A percentile compares a stretch with the other conserved stretches of the same genome.
Evolutionary conservation across 345 rosid genomes (phyloP).

Genomic region (Psidium friedrichsthalianum): DNA sequence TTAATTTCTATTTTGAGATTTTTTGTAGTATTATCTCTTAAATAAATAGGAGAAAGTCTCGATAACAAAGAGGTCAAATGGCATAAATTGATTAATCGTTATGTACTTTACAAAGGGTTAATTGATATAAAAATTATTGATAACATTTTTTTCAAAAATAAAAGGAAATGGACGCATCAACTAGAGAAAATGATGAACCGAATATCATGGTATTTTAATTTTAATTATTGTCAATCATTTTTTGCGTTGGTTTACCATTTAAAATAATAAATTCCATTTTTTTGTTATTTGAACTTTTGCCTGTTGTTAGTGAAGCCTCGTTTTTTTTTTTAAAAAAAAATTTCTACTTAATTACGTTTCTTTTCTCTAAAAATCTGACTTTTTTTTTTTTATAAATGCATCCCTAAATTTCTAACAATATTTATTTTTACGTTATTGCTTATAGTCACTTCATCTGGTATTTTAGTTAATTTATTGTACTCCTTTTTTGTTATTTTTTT

Average conservation of each 20-base stretch:
- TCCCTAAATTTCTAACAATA: neutral
- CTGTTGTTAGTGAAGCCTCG: neutral
- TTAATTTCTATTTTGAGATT: too few species aligned
- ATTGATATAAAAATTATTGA: neutral
- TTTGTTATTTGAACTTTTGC: neutral
- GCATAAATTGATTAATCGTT: neutral
- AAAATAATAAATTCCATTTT: neutral
- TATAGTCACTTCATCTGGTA: constrained; percentile 10
- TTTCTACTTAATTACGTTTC: neutral
- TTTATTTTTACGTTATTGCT: neutral
- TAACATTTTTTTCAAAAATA: neutral
- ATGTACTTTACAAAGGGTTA: neutral
- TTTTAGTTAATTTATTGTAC: constrained; percentile 19
- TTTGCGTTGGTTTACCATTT: neutral
- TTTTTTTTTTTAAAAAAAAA: neutral
- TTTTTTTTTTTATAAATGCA: neutral
- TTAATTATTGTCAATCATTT: neutral
- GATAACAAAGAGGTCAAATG: neutral
- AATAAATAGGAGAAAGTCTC: neutral
- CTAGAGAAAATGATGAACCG: neutral
- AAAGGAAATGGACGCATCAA: neutral
- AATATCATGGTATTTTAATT: neutral
- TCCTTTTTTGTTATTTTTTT: neutral
- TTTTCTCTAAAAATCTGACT: neutral
- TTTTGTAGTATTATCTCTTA: too few species aligned